Percentiles rank a stretch among this genome's conserved stretches.
Conservation (phyloP, 345 rosid genomes). For the Psidium guajava region DNA sequence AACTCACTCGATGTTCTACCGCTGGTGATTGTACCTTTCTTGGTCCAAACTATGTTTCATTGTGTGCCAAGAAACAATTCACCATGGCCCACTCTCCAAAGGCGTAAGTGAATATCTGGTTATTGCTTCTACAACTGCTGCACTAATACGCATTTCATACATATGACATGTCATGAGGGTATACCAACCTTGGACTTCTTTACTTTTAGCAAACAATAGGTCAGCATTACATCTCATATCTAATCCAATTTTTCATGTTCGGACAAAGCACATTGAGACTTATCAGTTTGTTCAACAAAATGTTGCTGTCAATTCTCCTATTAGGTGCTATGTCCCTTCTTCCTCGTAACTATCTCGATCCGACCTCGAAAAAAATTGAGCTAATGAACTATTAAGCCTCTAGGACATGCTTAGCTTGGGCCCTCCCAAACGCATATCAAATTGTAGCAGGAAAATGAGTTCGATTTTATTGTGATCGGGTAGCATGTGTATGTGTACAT, state of each 20-base stretch:
- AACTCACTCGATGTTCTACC: neutral
- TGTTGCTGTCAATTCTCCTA: neutral
- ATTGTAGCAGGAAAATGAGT: too few species aligned
- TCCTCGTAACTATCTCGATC: neutral
- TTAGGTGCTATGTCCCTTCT: neutral
- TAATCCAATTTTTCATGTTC: neutral
- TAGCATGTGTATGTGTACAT: too few species aligned
- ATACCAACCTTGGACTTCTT: neutral
- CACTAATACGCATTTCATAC: too few species aligned
- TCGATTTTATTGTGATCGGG: too few species aligned
- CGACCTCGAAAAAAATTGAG: too few species aligned
- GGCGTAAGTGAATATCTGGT: rapidly evolving
- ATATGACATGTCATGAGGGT: neutral
- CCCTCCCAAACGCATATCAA: too few species aligned
- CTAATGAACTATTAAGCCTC: too few species aligned
- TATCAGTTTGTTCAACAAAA: neutral
- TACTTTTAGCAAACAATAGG: neutral
- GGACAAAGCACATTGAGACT: neutral
- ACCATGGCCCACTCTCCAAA: neutral
- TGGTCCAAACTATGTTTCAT: neutral
- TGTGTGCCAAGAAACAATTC: neutral
- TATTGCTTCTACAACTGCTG: neutral
- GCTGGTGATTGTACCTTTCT: neutral
- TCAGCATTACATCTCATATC: neutral
- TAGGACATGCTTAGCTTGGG: too few species aligned